Evolutionary conservation across 2,329 filamentous ascomycete species (phyloP).

Genomic region (Sclerotinia glacialis): DNA sequence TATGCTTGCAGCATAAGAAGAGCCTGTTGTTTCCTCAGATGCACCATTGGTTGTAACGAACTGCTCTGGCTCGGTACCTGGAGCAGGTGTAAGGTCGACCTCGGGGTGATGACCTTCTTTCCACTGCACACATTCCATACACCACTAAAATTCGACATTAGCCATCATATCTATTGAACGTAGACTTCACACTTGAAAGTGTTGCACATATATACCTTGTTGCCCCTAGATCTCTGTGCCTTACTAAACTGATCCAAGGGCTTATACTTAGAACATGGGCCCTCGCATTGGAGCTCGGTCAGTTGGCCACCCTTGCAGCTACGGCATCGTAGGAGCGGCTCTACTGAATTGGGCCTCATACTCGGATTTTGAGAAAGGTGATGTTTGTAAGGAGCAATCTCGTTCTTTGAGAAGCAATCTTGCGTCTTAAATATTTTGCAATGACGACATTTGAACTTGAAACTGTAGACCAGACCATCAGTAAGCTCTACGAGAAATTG

Average conservation of each 20-base stretch:
- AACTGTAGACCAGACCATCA: constrained; percentile 2
- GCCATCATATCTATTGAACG: background rate
- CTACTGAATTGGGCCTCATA: constrained; percentile 25
- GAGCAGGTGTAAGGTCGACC: constrained; percentile 26
- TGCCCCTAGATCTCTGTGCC: constrained; percentile 42
- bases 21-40: background rate
- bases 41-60: background rate
- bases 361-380: constrained; percentile 21
- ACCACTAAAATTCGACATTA: constrained; percentile 40
- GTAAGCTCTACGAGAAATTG: background rate
- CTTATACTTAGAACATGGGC: constrained; percentile 47
- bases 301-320: constrained; percentile 45
- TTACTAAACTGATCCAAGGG: constrained; percentile 50
- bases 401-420: constrained; percentile 47
- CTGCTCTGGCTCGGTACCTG: constrained; percentile 17
- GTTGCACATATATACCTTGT: constrained; percentile 1
- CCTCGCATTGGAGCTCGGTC: constrained; percentile 48
- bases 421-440: constrained; percentile 37
- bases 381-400: constrained; percentile 43
- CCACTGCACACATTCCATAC: constrained; percentile 38
- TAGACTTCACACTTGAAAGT: background rate
- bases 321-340: constrained; percentile 42
- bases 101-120: constrained; percentile 29
- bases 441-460: constrained; percentile 21
- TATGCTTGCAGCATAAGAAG: background rate